These are phyloP conservation scores for Terfezia boudieri DNA, from an alignment of 495 filamentous ascomycete species.

Conservation along the genomic window DNA sequence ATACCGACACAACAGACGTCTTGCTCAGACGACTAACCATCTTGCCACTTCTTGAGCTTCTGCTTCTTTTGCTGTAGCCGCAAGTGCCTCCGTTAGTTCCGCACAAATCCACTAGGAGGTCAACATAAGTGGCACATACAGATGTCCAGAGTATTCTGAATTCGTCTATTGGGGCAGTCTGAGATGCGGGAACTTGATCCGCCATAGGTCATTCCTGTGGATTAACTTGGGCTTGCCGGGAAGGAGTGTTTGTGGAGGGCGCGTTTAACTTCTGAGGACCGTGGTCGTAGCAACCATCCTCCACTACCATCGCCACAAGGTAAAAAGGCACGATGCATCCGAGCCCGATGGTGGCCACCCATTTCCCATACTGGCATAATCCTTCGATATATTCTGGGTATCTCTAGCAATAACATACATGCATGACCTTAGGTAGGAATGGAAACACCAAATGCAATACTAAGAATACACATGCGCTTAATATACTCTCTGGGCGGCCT, in stretches of 20 bases:
- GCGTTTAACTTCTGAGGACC: not conserved
- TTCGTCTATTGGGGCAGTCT: slow-evolving; percentile 15
- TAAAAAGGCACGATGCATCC: no score
- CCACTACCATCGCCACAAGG: no score
- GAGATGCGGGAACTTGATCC: slow-evolving; percentile 1
- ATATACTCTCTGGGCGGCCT: no score
- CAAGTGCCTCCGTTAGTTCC: not conserved
- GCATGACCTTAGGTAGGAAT: no score
- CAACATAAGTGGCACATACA: slow-evolving; percentile 4
- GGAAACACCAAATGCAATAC: no score
- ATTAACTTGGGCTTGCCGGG: not conserved
- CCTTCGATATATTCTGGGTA: no score
- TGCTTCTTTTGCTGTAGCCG: slow-evolving; percentile 17
- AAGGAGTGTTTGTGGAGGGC: not conserved
- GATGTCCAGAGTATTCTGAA: slow-evolving; percentile 17
- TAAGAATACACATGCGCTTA: no score
- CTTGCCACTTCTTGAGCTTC: slow-evolving; percentile 19
- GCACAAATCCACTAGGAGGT: not conserved
- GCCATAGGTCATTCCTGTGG: not conserved
- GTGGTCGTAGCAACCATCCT: no score
- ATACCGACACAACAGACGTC: no score
- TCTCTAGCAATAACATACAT: no score
- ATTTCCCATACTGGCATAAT: no score
- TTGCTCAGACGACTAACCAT: slow-evolving; percentile 7
- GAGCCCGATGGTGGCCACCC: no score